A percentile compares a stretch with the other conserved stretches of the same genome.
phyloP scores from a whole-genome alignment of 352 stramenopile genomes.

The Pythium brachiatum region DNA sequence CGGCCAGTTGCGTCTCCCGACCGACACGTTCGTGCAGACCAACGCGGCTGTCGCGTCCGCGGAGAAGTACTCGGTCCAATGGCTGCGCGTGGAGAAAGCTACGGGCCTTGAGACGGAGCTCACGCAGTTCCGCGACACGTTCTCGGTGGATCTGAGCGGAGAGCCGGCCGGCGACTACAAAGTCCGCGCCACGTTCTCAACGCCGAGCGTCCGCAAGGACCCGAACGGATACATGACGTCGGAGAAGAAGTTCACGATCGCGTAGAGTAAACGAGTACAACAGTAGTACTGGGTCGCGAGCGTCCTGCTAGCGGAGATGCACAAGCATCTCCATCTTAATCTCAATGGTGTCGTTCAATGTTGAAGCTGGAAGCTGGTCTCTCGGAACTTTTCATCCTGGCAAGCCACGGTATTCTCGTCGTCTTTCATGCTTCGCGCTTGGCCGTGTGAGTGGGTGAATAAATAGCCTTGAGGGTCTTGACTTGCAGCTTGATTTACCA shows the following conservation, averaged over 20 bases:
- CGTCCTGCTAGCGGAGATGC: too few relatives aligned
- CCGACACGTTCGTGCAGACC: conserved; percentile 28
- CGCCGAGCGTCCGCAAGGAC: conserved; percentile 30
- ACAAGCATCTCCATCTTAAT: too few relatives aligned
- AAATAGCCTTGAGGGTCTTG: background rate
- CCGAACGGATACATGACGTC: conserved; percentile 27
- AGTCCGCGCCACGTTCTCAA: conserved; percentile 26
- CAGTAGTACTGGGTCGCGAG: too few relatives aligned
- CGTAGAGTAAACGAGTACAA: too few relatives aligned
- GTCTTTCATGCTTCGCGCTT: too few relatives aligned
- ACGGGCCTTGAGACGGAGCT: conserved; percentile 14
- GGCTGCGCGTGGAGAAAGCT: conserved; percentile 15
- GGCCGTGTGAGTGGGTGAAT: too few relatives aligned
- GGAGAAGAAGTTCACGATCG: conserved; percentile 26
- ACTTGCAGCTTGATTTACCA: background rate
- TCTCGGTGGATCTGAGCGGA: conserved; percentile 14
- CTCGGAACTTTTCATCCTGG: background rate
- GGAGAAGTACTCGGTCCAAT: conserved; percentile 33
- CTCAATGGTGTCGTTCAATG: background rate
- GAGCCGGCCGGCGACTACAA: conserved; percentile 20
- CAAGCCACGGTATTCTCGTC: too few relatives aligned
- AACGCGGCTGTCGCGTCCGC: conserved; percentile 22
- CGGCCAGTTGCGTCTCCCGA: conserved; percentile 24
- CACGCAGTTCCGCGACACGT: conserved; percentile 15
- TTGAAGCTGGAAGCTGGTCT: background rate